Conservation (phyloP, 148 eudicot genomes). For the Fallopia convolvulus region DNA sequence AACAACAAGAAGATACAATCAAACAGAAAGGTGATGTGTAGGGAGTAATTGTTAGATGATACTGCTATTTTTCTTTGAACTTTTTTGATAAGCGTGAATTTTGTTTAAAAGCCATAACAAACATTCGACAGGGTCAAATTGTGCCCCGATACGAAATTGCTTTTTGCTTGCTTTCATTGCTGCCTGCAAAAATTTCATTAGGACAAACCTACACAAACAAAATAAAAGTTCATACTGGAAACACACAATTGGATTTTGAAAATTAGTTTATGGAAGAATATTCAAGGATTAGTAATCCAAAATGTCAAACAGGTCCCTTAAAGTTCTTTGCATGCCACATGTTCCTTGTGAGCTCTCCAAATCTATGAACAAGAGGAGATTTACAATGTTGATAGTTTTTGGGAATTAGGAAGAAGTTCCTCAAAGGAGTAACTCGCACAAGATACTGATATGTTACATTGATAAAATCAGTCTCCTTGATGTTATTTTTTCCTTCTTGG, state of each 20-base stretch:
- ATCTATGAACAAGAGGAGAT: conserved; percentile 83
- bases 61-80: conserved; percentile 58
- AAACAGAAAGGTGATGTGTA: conserved; percentile 5
- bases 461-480: conserved; percentile 85
- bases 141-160: conserved; percentile 71
- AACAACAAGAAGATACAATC: conserved; percentile 22
- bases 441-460: conserved; percentile 91
- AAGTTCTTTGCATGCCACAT: conserved; percentile 95
- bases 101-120: conserved; percentile 93
- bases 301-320: conserved; percentile 76
- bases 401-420: conserved; percentile 87
- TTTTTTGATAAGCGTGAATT: too few species aligned
- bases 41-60: conserved; percentile 76
- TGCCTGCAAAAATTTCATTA: conserved; percentile 88
- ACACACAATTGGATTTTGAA: conserved; percentile 19
- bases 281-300: neutral
- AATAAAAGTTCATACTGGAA: conserved; percentile 7
- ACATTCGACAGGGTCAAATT: conserved; percentile 91
- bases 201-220: conserved; percentile 74
- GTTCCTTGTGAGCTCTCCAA: conserved; percentile 90
- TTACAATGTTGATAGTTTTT: conserved; percentile 72
- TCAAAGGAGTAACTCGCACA: conserved; percentile 90
- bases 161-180: conserved; percentile 90
- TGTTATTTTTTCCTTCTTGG: conserved; percentile 95
- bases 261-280: conserved; percentile 13